Evolutionary conservation across 2,329 filamentous ascomycete species (phyloP).

Genomic region (Venturia aucupariae): DNA sequence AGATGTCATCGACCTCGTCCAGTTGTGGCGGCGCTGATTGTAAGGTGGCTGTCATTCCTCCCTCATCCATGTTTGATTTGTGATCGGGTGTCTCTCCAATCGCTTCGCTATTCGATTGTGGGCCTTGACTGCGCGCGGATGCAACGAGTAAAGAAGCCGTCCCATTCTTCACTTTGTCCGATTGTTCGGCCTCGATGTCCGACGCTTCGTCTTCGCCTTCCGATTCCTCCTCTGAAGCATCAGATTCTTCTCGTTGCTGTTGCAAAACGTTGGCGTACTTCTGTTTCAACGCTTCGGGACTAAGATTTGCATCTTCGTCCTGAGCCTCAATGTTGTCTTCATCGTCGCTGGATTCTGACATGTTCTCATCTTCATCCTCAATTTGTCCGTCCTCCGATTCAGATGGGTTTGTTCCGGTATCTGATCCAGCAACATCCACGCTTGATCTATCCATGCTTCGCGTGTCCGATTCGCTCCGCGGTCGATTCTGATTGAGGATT

Average conservation of each 20-base stretch:
- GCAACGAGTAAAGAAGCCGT: neutral
- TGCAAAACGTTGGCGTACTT: conserved; percentile 13
- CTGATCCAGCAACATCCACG: conserved; percentile 6
- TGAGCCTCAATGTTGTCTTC: conserved; percentile 10
- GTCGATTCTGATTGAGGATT: conserved; percentile 50
- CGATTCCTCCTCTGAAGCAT: conserved; percentile 11
- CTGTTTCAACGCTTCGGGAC: conserved; percentile 3
- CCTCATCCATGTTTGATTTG: neutral
- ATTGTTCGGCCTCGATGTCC: conserved; percentile 38
- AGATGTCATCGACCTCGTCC: conserved; percentile 32
- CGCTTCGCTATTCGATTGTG: neutral
- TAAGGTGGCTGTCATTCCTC: neutral
- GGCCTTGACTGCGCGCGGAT: neutral
- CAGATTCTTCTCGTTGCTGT: conserved; percentile 7
- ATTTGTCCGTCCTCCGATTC: conserved; percentile 20
- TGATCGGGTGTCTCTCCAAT: neutral
- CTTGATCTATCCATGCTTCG: conserved; percentile 22
- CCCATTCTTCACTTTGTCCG: conserved; percentile 28
- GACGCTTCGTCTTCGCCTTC: conserved; percentile 20
- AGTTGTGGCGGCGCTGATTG: conserved; percentile 20
- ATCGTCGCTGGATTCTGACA: conserved; percentile 15
- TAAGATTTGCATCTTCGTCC: conserved; percentile 15
- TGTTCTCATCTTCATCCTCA: conserved; percentile 13
- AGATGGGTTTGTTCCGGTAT: conserved; percentile 31
- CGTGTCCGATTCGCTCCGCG: conserved; percentile 10